phyloP scores from a whole-genome alignment of 441 rosid genomes.

The Eutrema salsugineum region DNA sequence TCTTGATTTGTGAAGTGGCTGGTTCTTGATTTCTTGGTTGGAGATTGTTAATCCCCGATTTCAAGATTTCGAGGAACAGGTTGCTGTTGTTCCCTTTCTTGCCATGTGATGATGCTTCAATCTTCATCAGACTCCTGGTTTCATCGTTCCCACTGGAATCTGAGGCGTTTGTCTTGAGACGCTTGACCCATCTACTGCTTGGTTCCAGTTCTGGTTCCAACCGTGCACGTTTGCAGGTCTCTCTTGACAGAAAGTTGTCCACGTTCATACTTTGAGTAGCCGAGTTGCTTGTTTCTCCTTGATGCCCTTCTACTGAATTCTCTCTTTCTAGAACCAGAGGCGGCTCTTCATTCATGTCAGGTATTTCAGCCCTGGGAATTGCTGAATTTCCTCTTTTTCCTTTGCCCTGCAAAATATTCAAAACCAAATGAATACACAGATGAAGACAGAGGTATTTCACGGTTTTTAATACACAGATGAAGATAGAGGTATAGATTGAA shows the following conservation, averaged over 20 bases:
- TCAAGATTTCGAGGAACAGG: conserved; percentile 35
- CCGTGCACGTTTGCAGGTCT: conserved; percentile 39
- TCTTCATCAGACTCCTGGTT: conserved; percentile 39
- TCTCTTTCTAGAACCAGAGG: conserved; percentile 36
- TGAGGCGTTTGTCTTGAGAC: conserved; percentile 53
- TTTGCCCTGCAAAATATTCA: conserved; percentile 40
- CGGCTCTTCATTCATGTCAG: conserved; percentile 52
- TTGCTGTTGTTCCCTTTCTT: conserved; percentile 35
- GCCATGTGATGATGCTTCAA: conserved; percentile 39
- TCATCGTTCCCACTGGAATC: conserved; percentile 37
- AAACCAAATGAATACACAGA: not conserved
- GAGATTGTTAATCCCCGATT: conserved; percentile 31
- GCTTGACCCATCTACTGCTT: conserved; percentile 80
- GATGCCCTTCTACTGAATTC: conserved; percentile 32
- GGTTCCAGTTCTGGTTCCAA: conserved; percentile 48
- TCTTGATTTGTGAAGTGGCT: conserved; percentile 22
- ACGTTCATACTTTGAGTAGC: conserved; percentile 77
- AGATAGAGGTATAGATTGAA: not conserved
- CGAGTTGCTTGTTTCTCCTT: conserved; percentile 58
- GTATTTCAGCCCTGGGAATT: conserved; percentile 34
- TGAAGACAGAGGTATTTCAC: not conserved
- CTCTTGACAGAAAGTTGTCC: conserved; percentile 43
- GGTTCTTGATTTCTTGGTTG: conserved; percentile 34
- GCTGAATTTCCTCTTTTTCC: conserved; percentile 24
- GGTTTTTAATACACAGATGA: not conserved